phyloP scores from a whole-genome alignment of 306 rosid species.

The Vigna radiata region DNA sequence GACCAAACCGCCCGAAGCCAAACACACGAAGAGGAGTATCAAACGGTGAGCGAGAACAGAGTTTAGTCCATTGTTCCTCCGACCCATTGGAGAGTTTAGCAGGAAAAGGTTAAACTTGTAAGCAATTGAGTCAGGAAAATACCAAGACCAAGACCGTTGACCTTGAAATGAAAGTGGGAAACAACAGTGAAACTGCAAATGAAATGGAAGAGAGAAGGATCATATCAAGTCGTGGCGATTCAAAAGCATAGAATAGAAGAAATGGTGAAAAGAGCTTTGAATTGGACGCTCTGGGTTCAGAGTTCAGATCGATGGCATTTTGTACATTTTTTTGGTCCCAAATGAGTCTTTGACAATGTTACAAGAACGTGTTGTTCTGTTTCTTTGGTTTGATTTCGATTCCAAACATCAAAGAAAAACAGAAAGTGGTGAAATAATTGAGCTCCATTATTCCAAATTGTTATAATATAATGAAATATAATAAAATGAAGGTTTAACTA shows the following conservation, averaged over 20 bases:
- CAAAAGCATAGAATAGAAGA: background rate
- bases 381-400: constrained; percentile 7
- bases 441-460: constrained; percentile 4
- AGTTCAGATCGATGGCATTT: background rate
- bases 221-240: background rate
- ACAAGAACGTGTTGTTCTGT: constrained; percentile 5
- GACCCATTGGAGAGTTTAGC: constrained; percentile 63
- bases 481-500: no score
- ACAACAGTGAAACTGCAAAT: constrained; percentile 10
- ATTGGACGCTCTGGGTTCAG: background rate
- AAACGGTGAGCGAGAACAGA: constrained; percentile 48
- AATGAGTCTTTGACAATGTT: constrained; percentile 24
- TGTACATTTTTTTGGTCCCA: background rate
- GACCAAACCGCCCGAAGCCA: constrained; percentile 68
- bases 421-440: constrained; percentile 17
- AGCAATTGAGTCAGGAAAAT: constrained; percentile 22
- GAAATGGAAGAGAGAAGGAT: background rate
- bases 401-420: background rate
- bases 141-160: constrained; percentile 55
- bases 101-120: constrained; percentile 39
- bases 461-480: no score
- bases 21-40: constrained; percentile 53
- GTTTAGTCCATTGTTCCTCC: constrained; percentile 59
- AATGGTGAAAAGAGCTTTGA: background rate
- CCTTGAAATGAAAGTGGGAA: constrained; percentile 20